Evolutionary conservation across 208 protist species (phyloP).

Genomic region (Zelonia costaricensis): DNA sequence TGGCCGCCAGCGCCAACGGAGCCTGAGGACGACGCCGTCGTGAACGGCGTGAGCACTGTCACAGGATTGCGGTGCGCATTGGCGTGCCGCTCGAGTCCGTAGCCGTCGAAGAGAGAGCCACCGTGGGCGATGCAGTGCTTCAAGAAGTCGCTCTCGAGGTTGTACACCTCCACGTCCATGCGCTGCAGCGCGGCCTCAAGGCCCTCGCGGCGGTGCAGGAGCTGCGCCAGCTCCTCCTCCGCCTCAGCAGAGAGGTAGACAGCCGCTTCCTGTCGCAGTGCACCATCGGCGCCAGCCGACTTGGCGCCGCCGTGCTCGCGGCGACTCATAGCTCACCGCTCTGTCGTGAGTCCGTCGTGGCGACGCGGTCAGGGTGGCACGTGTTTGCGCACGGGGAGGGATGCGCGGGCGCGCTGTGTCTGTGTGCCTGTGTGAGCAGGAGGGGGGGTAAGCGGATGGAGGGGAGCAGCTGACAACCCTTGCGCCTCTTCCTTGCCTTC

Average conservation of each 20-base stretch:
- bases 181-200: constrained; percentile 43
- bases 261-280: constrained; percentile 25
- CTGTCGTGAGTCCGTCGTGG: not conserved
- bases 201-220: constrained; percentile 44
- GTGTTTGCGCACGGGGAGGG: not conserved
- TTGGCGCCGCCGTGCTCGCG: constrained; percentile 21
- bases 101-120: constrained; percentile 81
- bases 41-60: constrained; percentile 21
- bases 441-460: too few relatives aligned
- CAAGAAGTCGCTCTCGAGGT: constrained; percentile 64
- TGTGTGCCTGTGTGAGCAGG: too few relatives aligned
- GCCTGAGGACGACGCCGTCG: constrained; percentile 10
- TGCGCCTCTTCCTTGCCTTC: too few relatives aligned
- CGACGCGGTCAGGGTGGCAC: not conserved
- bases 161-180: constrained; percentile 65
- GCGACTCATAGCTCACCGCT: constrained; percentile 18
- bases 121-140: constrained; percentile 62
- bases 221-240: constrained; percentile 35
- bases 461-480: too few relatives aligned
- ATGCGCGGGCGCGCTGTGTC: too few relatives aligned
- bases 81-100: constrained; percentile 60
- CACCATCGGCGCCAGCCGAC: constrained; percentile 11
- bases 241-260: constrained; percentile 20
- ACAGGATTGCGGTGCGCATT: constrained; percentile 26
- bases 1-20: not conserved